phyloP scores from a whole-genome alignment of 2,329 filamentous ascomycete species.

The Waltergamsia citrina region DNA sequence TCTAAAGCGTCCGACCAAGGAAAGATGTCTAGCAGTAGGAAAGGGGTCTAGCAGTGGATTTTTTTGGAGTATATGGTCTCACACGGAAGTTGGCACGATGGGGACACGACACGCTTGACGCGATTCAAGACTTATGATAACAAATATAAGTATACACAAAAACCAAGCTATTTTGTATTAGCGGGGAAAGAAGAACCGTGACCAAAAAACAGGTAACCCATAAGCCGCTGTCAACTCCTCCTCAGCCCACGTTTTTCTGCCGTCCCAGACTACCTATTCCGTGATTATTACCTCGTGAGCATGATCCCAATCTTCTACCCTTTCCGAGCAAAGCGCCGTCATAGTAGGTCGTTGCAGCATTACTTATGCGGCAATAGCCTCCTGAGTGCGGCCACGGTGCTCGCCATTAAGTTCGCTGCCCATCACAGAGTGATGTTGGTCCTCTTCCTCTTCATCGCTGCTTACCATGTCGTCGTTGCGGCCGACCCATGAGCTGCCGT shows the following conservation, averaged over 20 bases:
- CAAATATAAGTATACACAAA: conserved; percentile 3
- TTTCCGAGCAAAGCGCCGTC: too few species aligned
- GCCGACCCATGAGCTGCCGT: conserved; percentile 77
- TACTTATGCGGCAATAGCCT: conserved; percentile 34
- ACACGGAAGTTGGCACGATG: too few species aligned
- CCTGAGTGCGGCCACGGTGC: conserved; percentile 44
- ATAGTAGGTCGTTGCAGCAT: too few species aligned
- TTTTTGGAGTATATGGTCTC: too few species aligned
- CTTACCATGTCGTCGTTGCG: conserved; percentile 55
- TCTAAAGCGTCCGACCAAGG: neutral
- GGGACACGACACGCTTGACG: too few species aligned
- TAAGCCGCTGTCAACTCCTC: neutral
- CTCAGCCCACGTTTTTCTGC: neutral
- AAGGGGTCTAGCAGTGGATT: too few species aligned
- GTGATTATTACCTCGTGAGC: too few species aligned
- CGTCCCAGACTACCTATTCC: neutral
- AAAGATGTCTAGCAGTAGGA: neutral
- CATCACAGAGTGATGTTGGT: conserved; percentile 36
- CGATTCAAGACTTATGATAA: too few species aligned
- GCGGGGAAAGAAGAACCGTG: neutral
- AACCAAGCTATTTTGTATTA: conserved; percentile 2
- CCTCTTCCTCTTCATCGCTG: conserved; percentile 55
- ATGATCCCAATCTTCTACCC: too few species aligned
- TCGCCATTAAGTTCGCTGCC: conserved; percentile 47
- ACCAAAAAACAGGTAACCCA: neutral